Conservation (phyloP, 73 alveolate genomes). For the Breviolum minutum region DNA sequence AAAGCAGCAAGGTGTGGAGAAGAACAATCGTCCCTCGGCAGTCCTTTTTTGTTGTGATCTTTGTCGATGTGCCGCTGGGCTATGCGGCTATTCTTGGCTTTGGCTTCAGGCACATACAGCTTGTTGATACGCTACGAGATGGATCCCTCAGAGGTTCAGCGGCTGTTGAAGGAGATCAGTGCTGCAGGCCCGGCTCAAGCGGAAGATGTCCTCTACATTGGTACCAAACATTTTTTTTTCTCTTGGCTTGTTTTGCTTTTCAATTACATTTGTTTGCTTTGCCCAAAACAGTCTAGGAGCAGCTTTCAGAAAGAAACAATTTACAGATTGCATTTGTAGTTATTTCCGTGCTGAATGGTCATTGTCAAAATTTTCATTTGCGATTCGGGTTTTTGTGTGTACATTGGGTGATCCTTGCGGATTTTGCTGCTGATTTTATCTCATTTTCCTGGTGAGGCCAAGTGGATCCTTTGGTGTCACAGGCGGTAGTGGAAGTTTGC, state of each 20-base stretch:
- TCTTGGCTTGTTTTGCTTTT: no score
- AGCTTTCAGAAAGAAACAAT: no score
- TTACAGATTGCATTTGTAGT: no score
- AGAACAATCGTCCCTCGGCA: constrained; percentile 54
- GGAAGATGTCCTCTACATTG: no score
- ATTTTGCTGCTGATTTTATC: no score
- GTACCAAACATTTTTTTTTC: no score
- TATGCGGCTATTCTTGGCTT: background rate
- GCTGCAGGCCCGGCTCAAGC: constrained; percentile 20
- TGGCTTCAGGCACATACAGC: constrained; percentile 61
- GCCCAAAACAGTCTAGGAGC: no score
- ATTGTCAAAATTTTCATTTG: no score
- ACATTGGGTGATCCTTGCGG: background rate
- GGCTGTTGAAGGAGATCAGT: constrained; percentile 31
- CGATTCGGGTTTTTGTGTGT: background rate
- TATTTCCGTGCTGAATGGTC: background rate
- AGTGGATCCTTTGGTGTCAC: constrained; percentile 54
- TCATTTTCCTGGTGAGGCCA: background rate
- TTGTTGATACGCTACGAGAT: constrained; percentile 38
- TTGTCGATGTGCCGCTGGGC: background rate
- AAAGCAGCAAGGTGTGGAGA: constrained; percentile 57
- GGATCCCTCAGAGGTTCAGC: constrained; percentile 14
- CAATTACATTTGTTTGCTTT: no score
- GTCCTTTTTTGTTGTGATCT: background rate
- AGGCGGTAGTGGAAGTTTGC: constrained; percentile 68